Conservation (phyloP, 2,329 filamentous ascomycete genomes). For the Zasmidium citrigriseum region DNA sequence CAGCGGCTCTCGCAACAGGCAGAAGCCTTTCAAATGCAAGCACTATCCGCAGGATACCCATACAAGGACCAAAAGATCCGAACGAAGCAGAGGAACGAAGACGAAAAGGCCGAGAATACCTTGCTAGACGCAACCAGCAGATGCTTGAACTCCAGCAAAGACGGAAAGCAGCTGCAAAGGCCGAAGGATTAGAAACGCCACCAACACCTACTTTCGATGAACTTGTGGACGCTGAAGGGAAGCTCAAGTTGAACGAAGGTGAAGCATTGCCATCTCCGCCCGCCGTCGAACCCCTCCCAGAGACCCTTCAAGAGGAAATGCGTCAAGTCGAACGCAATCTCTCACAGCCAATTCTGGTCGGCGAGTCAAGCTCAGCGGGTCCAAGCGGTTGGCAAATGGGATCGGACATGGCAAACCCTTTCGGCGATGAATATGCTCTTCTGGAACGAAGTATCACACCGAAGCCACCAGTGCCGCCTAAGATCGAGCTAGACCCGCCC, state of each 20-base stretch:
- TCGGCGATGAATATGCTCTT: conserved; percentile 44
- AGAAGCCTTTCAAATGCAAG: conserved; percentile 25
- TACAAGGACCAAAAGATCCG: conserved; percentile 31
- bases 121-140: conserved; percentile 36
- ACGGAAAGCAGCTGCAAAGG: conserved; percentile 22
- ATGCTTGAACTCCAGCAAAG: conserved; percentile 36
- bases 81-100: conserved; percentile 36
- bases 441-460: conserved; percentile 42
- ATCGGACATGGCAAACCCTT: conserved; percentile 46
- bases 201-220: conserved; percentile 34
- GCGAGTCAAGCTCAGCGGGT: conserved; percentile 19
- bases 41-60: conserved; percentile 32
- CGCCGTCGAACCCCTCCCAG: conserved; percentile 21
- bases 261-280: conserved; percentile 22
- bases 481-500: conserved; percentile 37
- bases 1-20: conserved; percentile 38
- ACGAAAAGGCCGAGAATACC: conserved; percentile 37
- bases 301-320: conserved; percentile 23
- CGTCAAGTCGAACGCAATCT: conserved; percentile 27
- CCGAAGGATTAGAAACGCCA: conserved; percentile 19
- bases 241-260: conserved; percentile 23
- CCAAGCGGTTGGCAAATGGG: conserved; percentile 42
- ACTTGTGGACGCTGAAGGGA: conserved; percentile 34
- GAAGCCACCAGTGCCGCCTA: conserved; percentile 49
- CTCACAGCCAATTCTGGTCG: conserved; percentile 21